These are phyloP conservation scores for Coniferiporia sulphurascens DNA, from an alignment of 1,284 basidiomycete species.

Conservation along the genomic window DNA sequence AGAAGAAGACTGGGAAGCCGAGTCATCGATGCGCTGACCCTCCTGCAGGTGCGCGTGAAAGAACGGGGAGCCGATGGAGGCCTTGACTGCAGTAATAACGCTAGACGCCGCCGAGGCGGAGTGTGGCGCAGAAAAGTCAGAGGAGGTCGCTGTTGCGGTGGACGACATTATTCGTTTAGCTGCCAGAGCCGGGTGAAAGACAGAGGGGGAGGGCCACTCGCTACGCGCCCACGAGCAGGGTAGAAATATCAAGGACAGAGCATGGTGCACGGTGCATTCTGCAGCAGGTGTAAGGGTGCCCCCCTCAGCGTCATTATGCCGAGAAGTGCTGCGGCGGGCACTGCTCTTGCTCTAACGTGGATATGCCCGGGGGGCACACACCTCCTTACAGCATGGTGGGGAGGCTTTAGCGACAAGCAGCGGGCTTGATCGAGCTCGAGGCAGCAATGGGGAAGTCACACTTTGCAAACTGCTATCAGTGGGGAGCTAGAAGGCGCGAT, in stretches of 20 bases:
- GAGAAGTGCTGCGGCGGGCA: constrained; percentile 2
- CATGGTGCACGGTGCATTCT: constrained; percentile 4
- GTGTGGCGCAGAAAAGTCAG: constrained; percentile 12
- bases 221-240: constrained; percentile 1
- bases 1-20: neutral
- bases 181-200: neutral
- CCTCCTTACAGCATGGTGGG: constrained; percentile 11
- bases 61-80: constrained; percentile 14
- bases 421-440: neutral
- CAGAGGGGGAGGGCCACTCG: neutral
- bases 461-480: neutral
- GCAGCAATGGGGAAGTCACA: neutral
- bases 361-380: neutral
- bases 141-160: constrained; percentile 1
- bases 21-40: constrained; percentile 9
- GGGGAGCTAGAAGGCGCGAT: neutral
- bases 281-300: constrained; percentile 6
- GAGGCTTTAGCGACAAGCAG: neutral
- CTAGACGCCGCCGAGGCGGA: constrained; percentile 7
- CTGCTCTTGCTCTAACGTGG: constrained; percentile 3
- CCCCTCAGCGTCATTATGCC: neutral
- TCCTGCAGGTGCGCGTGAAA: constrained; percentile 18
- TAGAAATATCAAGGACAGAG: constrained; percentile 4
- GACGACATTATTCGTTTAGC: constrained; percentile 4
- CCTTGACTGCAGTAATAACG: constrained; percentile 15